phyloP scores from a whole-genome alignment of 208 protist species.

The Blechomonas ayalai region DNA sequence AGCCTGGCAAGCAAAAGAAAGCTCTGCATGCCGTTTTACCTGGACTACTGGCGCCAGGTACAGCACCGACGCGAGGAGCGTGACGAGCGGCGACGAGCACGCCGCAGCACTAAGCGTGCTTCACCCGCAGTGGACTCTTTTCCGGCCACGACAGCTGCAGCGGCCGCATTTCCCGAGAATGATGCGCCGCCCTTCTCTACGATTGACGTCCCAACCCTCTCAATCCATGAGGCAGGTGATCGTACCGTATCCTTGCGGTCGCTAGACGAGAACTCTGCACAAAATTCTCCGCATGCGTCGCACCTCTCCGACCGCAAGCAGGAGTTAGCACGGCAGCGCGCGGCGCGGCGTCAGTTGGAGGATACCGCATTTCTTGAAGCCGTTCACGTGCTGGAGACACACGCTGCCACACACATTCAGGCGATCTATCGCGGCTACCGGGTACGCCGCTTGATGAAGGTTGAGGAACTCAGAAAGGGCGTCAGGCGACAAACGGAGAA shows the following conservation, averaged over 20 bases:
- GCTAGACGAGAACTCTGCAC: neutral
- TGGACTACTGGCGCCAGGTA: constrained; percentile 61
- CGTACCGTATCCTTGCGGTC: neutral
- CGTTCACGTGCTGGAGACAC: constrained; percentile 22
- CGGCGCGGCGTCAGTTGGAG: constrained; percentile 38
- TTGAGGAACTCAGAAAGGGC: neutral
- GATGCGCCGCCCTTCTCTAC: too few relatives aligned
- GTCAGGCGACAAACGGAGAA: neutral
- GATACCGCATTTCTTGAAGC: constrained; percentile 64
- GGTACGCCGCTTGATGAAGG: neutral
- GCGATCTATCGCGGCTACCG: constrained; percentile 39
- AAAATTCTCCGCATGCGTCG: neutral
- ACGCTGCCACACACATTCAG: constrained; percentile 65
- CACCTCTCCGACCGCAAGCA: too few relatives aligned
- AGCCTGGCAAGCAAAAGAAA: constrained; percentile 18
- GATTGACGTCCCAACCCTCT: neutral
- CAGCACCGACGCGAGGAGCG: constrained; percentile 33
- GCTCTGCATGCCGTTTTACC: constrained; percentile 25
- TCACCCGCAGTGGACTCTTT: too few relatives aligned
- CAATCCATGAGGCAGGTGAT: constrained; percentile 1
- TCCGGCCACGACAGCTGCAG: too few relatives aligned
- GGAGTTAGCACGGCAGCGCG: constrained; percentile 11
- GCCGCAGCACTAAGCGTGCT: too few relatives aligned
- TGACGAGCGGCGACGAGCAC: constrained; percentile 15
- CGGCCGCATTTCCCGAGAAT: too few relatives aligned